Base-by-base conservation (phyloP, 2,329 filamentous ascomycete genomes). In the Beauveria varroae region DNA sequence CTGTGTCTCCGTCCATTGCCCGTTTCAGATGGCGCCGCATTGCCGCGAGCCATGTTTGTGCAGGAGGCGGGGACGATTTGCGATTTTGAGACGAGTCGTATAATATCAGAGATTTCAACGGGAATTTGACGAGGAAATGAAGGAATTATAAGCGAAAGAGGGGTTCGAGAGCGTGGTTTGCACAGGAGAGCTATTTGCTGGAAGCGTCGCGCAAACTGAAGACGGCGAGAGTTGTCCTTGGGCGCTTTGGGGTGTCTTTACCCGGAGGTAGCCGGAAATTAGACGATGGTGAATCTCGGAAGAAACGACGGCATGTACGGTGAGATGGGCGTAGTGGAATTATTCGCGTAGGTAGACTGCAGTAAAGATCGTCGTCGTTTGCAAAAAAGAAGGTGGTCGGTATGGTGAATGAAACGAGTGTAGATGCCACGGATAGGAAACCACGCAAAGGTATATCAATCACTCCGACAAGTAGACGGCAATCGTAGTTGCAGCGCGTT, bases 1-100 rank as follows among this genome's bases (percentile, higher is more conserved):
- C 5, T 51, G 64, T 53, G 63, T 30, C 58, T 65, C 65, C 57
- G 41, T 44, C 50, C 37, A 61, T 63, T 62, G 56, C 60, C 58
- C 9, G 28, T 47, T 54, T 54, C 26, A 30, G 58, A 55, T 41
- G 43, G 50, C 50, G 41, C 50, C 22, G 58, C 58, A 47, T 49
- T 47, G 41, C 28, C 16, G 50, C 50, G 58, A 47, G 58, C 50
- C 58, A 60, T 60, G 20, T n/a, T 54, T 37, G 43, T 41, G 30
- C 37, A 54, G 9, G 14, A 46, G 28, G 34, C 41, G n/a, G 20
- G 7, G 37, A 49, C 12, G 7, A 40, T 55, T 5, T 20, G 40
- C 50, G 50, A 7, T 54, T 60, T 55, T 30, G 40, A 43, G 28
- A 49, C 20, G 10, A 40, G 50, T 18, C 9, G 40, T 47, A 37